Conservation (phyloP, 768 basidiomycete genomes). For the Mycena chlorophos region DNA sequence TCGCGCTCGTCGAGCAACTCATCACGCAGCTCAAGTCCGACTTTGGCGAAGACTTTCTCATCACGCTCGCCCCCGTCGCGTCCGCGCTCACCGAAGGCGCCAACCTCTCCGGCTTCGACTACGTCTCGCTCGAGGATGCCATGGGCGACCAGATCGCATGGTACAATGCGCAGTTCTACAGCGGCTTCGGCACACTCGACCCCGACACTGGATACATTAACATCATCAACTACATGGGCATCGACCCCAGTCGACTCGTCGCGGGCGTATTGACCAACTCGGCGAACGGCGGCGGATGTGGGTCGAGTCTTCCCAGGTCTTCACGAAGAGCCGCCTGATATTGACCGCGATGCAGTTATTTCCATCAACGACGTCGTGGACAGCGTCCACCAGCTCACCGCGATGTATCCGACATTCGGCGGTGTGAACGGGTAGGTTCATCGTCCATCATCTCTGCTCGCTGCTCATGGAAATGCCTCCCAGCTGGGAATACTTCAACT, state of each 20-base stretch:
- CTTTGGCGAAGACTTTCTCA: slow-evolving; percentile 28
- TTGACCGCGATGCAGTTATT: no score
- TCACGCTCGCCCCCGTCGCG: slow-evolving; percentile 30
- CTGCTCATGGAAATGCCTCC: not conserved
- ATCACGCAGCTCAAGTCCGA: slow-evolving; percentile 26
- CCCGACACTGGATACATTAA: slow-evolving; percentile 24
- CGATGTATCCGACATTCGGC: slow-evolving; percentile 25
- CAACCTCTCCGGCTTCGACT: slow-evolving; percentile 31
- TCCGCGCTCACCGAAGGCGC: slow-evolving; percentile 23
- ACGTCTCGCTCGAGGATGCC: slow-evolving; percentile 19
- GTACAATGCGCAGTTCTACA: slow-evolving; percentile 30
- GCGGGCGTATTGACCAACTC: slow-evolving; percentile 26
- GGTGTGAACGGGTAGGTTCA: slow-evolving; percentile 24
- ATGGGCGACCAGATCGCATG: slow-evolving; percentile 21
- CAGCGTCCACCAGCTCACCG: slow-evolving; percentile 18
- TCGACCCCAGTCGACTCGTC: slow-evolving; percentile 23
- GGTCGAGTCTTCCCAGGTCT: no score
- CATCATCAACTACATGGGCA: slow-evolving; percentile 21
- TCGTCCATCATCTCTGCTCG: not conserved
- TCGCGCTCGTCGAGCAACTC: slow-evolving; percentile 20
- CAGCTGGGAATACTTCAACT: slow-evolving; percentile 30
- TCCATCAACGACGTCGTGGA: slow-evolving; percentile 14
- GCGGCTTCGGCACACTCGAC: slow-evolving; percentile 26
- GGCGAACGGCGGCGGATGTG: slow-evolving; percentile 23
- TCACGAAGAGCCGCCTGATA: no score